These are phyloP conservation scores for Lecanicillium sp. DNA, from an alignment of 2,329 filamentous ascomycete species.

Conservation along the genomic window DNA sequence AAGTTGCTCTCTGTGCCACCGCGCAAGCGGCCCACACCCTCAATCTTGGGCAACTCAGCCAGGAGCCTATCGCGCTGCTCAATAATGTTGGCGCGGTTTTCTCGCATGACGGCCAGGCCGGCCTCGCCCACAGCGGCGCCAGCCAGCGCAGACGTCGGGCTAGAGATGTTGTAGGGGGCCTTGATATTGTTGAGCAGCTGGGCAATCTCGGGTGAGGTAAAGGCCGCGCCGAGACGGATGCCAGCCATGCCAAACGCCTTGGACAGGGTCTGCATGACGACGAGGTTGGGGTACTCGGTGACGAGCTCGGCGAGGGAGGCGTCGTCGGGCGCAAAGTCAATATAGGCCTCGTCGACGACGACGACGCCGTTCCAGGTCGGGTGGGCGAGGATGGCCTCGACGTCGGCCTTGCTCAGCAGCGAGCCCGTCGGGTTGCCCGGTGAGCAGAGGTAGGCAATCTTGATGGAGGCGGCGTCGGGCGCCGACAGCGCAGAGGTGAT, in stretches of 20 bases:
- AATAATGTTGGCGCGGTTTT: constrained; percentile 62
- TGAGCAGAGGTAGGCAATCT: constrained; percentile 87
- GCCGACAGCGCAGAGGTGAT: constrained; percentile 57
- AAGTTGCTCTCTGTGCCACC: constrained; percentile 85
- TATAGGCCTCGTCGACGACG: constrained; percentile 88
- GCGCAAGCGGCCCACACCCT: constrained; percentile 71
- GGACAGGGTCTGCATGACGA: constrained; percentile 97
- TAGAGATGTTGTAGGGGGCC: constrained; percentile 92
- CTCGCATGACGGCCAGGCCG: constrained; percentile 67
- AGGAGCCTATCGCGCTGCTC: constrained; percentile 72
- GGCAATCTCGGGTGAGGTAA: constrained; percentile 68
- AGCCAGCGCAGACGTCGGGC: constrained; percentile 77
- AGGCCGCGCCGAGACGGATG: constrained; percentile 82
- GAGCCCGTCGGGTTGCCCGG: constrained; percentile 91
- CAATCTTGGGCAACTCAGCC: constrained; percentile 62
- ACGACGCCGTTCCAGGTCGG: constrained; percentile 93
- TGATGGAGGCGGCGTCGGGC: constrained; percentile 51
- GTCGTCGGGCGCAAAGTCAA: constrained; percentile 77
- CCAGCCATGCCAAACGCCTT: constrained; percentile 96
- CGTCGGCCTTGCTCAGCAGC: constrained; percentile 66
- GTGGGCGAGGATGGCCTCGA: constrained; percentile 70
- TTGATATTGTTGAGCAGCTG: constrained; percentile 83
- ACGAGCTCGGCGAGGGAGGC: constrained; percentile 88
- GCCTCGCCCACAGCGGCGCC: constrained; percentile 58
- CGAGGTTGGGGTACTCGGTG: constrained; percentile 84